Conservation (phyloP, 108 stramenopile genomes). For the Nitzschia palea region DNA sequence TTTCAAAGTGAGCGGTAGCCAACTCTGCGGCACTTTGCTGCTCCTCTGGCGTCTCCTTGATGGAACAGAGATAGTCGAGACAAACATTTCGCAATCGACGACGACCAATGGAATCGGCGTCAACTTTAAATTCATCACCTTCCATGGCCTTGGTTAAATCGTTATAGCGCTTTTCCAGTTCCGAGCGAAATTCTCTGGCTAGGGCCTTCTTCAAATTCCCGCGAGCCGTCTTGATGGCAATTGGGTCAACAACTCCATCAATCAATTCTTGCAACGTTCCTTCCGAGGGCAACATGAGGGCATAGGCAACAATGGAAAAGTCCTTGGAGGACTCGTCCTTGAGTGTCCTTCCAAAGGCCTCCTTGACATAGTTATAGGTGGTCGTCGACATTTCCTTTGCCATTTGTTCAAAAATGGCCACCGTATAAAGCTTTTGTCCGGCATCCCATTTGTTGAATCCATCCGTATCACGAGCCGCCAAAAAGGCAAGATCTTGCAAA, state of each 20-base stretch:
- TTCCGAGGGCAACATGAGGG: conserved; percentile 81
- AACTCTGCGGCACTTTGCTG: conserved; percentile 54
- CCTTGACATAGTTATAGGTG: conserved; percentile 47
- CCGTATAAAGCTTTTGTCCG: conserved; percentile 63
- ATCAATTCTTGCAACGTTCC: conserved; percentile 73
- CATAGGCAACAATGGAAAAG: conserved; percentile 80
- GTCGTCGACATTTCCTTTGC: conserved; percentile 21
- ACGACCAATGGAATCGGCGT: conserved; percentile 61
- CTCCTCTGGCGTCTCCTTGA: conserved; percentile 62
- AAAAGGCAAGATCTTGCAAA: conserved; percentile 65
- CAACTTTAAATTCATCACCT: conserved; percentile 56
- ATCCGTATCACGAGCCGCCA: conserved; percentile 89
- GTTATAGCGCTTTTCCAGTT: conserved; percentile 63
- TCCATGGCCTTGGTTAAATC: conserved; percentile 57
- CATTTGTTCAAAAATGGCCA: conserved; percentile 63
- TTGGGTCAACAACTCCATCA: conserved; percentile 63
- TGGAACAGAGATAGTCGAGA: conserved; percentile 71
- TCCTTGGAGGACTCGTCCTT: conserved; percentile 48
- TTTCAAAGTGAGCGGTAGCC: conserved; percentile 67
- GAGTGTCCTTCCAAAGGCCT: conserved; percentile 65
- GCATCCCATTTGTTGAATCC: conserved; percentile 95
- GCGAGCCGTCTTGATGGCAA: conserved; percentile 69
- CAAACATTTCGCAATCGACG: conserved; percentile 81
- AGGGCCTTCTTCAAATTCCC: conserved; percentile 61
- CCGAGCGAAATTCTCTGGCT: conserved; percentile 60